Evolutionary conservation across 2,329 filamentous ascomycete species (phyloP), one percentile per base, ranked within the genome.

Genomic region (Ascochyta fabae): DNA sequence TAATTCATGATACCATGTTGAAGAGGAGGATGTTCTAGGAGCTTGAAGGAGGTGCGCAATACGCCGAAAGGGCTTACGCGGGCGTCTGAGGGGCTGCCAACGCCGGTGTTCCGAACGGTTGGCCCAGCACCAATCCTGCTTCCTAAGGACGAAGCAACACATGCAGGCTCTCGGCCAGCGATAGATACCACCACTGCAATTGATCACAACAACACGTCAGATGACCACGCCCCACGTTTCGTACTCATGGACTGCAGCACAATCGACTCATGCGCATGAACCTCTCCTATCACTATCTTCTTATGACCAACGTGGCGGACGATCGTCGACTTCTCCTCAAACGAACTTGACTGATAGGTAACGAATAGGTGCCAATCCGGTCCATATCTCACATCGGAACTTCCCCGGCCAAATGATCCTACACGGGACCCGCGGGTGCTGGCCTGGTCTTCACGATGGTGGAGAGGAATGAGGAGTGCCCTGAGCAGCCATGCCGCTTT

Each of bases 1-100:
- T 16, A 43, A 42, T 42, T 24, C 40, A 48, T 51, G 53, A 56
- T 51, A 51, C 53, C 43, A 51, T 33, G 22, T 86, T 78, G 88
- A 91, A 72, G 92, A 97, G 82, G 86, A 87, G 75, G 83, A 73
- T 96, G 97, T 70, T 88, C 92, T 66, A 87, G 93, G 66, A 96
- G 97, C 93, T 81, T 46, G 58, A 41, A 24, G 24, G 50, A 35
- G 41, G 39, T 49, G 57, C 46, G 45, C 48, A 44, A 51, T 60
- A 46, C 44, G 44, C 39, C 41, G 44, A 31, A 50, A 34, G 29
- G 36, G 49, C 39, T 53, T 51, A 51, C 43, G 31, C 43, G 39
- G 29, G 52, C 39, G 47, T 46, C 13, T 42, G 52, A 56, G 52
- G 56, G 50, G 44, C 51, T 43, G 52, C 42, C 27, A 46, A 44